These are phyloP conservation scores for Bolboschoenus planiculmis DNA, from an alignment of 176 grass and related monocot species.

Conservation along the genomic window DNA sequence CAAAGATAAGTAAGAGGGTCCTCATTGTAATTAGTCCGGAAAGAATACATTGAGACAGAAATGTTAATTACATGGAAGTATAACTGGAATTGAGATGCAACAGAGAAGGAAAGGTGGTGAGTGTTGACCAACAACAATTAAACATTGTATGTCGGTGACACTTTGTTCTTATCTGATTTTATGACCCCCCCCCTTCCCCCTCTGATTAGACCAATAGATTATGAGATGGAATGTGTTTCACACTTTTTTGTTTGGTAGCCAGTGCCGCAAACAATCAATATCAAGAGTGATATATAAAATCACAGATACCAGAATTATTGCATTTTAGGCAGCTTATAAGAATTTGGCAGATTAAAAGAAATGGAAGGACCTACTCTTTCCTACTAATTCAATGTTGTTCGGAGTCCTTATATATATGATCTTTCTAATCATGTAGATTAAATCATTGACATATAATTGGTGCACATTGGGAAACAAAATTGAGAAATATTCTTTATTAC, in stretches of 20 bases:
- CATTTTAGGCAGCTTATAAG: background rate
- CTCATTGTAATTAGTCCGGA: background rate
- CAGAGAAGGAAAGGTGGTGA: background rate
- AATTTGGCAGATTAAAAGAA: too few relatives aligned
- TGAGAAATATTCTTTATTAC: slow-evolving; percentile 18
- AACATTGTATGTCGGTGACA: background rate
- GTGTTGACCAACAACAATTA: background rate
- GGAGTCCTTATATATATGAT: background rate
- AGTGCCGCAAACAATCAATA: background rate
- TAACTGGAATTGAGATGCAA: background rate
- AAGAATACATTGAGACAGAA: background rate
- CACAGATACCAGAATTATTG: background rate
- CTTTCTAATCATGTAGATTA: background rate
- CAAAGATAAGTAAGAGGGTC: background rate
- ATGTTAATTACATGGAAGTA: too few relatives aligned
- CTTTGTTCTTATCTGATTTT: too few relatives aligned
- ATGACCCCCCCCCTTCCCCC: background rate
- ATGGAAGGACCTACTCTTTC: background rate
- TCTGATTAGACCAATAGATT: background rate
- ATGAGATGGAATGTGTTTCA: background rate
- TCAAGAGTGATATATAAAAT: background rate
- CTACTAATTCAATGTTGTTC: background rate
- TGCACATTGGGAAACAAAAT: background rate
- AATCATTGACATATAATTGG: background rate
- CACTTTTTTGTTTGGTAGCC: too few relatives aligned